Conservation (phyloP, 176 grass and related monocot species). For the Chloris gayana region DNA sequence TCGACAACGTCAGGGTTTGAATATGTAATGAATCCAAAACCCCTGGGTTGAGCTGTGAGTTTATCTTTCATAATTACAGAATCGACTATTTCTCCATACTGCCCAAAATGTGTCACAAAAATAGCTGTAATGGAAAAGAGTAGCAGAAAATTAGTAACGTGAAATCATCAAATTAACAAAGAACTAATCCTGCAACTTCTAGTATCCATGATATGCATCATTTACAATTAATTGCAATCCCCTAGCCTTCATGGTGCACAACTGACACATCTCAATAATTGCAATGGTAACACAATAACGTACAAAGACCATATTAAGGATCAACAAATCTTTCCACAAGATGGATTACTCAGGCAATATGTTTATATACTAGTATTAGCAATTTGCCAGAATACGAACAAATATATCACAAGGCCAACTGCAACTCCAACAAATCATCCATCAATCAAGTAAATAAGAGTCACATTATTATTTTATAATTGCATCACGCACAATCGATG, state of each 20-base stretch:
- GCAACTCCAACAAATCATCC: neutral
- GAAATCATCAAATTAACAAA: neutral
- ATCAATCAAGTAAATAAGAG: neutral
- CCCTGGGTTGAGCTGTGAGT: constrained; percentile 77
- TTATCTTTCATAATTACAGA: constrained; percentile 93
- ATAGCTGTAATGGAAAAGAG: constrained; percentile 44
- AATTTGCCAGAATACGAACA: neutral
- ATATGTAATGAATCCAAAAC: constrained; percentile 97
- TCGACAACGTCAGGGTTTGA: constrained; percentile 71
- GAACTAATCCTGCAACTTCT: constrained; percentile 1
- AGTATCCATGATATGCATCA: neutral
- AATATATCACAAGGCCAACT: no score
- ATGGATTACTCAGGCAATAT: neutral
- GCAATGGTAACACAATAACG: neutral
- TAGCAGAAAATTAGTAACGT: constrained; percentile 24
- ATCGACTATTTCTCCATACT: constrained; percentile 88
- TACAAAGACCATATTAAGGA: neutral
- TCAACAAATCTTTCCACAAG: neutral
- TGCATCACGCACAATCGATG: neutral
- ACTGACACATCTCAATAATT: neutral
- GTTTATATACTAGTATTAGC: neutral
- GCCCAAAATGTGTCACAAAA: constrained; percentile 79
- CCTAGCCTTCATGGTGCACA: neutral
- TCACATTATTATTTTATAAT: neutral
- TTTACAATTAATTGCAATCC: neutral